These are phyloP conservation scores for Maudiozyma humilis DNA, from an alignment of 1,139 yeast genomes.

Conservation along the genomic window DNA sequence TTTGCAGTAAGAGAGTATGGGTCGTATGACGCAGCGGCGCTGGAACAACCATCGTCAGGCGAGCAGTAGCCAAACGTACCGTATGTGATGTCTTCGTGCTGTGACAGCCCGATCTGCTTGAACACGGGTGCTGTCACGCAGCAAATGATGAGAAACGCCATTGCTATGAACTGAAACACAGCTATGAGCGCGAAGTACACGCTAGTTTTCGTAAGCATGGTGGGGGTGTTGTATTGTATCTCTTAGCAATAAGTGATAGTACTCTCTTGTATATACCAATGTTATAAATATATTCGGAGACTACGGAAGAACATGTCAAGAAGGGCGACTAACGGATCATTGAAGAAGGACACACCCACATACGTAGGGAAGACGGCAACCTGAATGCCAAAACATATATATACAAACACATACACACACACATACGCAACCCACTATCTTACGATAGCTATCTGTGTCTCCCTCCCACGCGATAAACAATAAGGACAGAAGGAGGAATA, in stretches of 20 bases:
- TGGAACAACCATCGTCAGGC: slow-evolving; percentile 40
- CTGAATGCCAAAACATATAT: neutral
- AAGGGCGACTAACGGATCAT: no score
- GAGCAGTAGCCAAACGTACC: slow-evolving; percentile 85
- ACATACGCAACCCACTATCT: neutral
- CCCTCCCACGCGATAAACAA: neutral
- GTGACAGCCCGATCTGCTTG: slow-evolving; percentile 41
- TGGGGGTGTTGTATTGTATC: neutral
- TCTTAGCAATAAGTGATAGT: neutral
- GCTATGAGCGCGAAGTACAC: slow-evolving; percentile 26
- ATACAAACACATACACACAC: neutral
- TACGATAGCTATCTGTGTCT: no score
- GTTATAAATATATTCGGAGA: no score
- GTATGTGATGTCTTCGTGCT: slow-evolving; percentile 47
- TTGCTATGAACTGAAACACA: slow-evolving; percentile 33
- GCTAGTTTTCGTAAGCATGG: slow-evolving; percentile 9
- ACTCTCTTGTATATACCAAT: no score
- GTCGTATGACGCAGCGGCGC: slow-evolving; percentile 44
- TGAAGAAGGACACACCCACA: no score
- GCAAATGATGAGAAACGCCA: slow-evolving; percentile 44
- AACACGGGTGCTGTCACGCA: slow-evolving; percentile 60
- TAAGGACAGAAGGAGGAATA: neutral
- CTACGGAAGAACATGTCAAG: no score
- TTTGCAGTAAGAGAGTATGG: slow-evolving; percentile 27
- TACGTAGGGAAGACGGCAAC: no score